Evolutionary conservation across 176 grass and related monocot genomes (phyloP), one percentile per base, ranked within the genome.

Genomic region (Raddia guianensis): DNA sequence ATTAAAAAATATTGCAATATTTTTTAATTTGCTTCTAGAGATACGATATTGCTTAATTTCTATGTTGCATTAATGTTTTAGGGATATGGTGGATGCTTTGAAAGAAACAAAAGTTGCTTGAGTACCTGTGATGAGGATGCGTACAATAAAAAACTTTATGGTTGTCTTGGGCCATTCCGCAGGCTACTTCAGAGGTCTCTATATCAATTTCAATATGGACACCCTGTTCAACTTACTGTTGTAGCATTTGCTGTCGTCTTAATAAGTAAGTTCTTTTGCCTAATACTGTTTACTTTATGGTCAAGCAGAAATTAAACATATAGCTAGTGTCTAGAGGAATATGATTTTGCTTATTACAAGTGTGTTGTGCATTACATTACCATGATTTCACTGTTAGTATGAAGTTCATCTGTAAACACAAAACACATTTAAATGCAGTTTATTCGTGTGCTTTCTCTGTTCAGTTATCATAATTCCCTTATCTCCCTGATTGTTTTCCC

Each of bases 151-250:
- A 75, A 86, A 52, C 76, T 92, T 67, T 81, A 89, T 50, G 75
- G 83, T 2, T 92, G 76, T 64, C 55, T 92, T 81, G 86, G 79
- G 49, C 65, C 80, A 74, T 74, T 92, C 57, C 83, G 65, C 6
- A 83, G 90, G 78, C 76, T 84, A 53, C 60, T 92, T 76, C 83
- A 83, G 43, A 89, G 90, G 80, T 92, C 87, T 49, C 90, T 84
- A 5, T 89, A 89, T 79, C 86, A 89, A 77, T 68, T 92, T 69
- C 90, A 78, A 72, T 92, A 92, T 87, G 66, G 80, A 47, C 70
- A 21, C 5, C 66, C 44, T 72, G 13, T 72, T 76, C 66, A 78
- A 37, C 61, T 72, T 8, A 27, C 66, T 78, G 5, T 83, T 52
- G 46, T 34, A 55, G 64, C n/a, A 12, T 10, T 78, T 49, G 55